Base-by-base conservation (phyloP, 495 filamentous ascomycete genomes). In the Aspergillus coremiiformis region DNA sequence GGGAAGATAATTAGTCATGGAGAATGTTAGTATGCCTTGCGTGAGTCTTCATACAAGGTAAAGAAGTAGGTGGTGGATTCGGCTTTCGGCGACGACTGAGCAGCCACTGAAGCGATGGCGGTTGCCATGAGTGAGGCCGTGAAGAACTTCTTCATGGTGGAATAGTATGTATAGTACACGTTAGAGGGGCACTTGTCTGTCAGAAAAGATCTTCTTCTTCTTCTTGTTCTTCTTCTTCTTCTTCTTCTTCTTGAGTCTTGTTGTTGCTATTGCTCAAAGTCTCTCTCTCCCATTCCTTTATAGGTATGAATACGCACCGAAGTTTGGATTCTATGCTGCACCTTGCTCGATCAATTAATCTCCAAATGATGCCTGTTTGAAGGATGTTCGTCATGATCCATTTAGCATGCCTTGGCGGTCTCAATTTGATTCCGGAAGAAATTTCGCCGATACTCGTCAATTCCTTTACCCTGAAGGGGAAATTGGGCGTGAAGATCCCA, bases 31-130 rank as follows among this genome's bases (percentile, higher is more conserved):
- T n/a, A n/a, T n/a, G n/a, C n/a, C n/a, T n/a, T n/a, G n/a, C 20
- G 14, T 30, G 27, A 24, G 17, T 32, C 22, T 19, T 17, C 62
- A 37, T 55, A 70, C 69, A 72, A 70, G 7, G 66, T 70, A 26
- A 72, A 72, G 48, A 70, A 66, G 44, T 65, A 67, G 0, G 56
- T 69, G 2, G 59, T 39, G 9, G 49, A 33, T 14, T 50, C 41
- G 10, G 54, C 21, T 41, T 51, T 50, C 4, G 54, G 24, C 27
- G 53, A 47, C 10, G 61, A 65, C 30, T 50, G 44, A 2, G 63
- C 65, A 52, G 58, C 47, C 15, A 47, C 58, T 26, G 62, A 53
- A 24, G 57, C 49, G 17, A 60, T 46, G 6, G 39, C 20, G 21
- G 48, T 52, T 33, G 50, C 55, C 10, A 61, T 45, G 5, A 64